These are phyloP conservation scores for Gaeumannomyces sp. DNA, from an alignment of 2,329 filamentous ascomycete species.

Conservation along the genomic window DNA sequence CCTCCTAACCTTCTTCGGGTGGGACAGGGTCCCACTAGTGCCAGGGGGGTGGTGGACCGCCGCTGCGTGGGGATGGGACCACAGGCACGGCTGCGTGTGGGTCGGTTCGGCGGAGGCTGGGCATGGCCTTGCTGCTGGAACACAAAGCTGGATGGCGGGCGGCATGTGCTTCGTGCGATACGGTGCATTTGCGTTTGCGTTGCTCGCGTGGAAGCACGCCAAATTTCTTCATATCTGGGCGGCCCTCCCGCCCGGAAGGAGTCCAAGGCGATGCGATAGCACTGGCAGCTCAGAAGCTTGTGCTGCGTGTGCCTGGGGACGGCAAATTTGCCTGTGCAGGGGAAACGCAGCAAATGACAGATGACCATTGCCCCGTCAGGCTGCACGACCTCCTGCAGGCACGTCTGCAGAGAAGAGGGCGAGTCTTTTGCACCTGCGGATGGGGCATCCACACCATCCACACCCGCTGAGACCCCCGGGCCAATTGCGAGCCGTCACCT, in stretches of 20 bases:
- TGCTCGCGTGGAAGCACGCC: neutral
- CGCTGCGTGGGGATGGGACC: neutral
- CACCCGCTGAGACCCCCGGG: neutral
- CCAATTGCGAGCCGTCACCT: neutral
- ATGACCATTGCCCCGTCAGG: neutral
- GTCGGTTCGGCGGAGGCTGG: neutral
- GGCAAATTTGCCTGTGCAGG: neutral
- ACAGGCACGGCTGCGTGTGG: neutral
- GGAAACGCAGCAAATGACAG: neutral
- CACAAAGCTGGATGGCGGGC: too few relatives aligned
- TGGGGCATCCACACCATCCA: neutral
- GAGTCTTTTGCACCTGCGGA: neutral
- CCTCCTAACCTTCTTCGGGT: neutral
- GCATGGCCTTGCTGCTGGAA: too few relatives aligned
- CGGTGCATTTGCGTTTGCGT: neutral
- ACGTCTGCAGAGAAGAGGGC: neutral
- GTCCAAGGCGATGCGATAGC: too few relatives aligned
- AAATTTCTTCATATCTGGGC: neutral
- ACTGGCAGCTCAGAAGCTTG: too few relatives aligned
- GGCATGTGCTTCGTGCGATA: neutral
- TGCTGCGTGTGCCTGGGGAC: too few relatives aligned
- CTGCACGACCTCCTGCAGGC: conserved; percentile 1
- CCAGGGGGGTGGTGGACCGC: neutral
- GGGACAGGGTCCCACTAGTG: neutral
- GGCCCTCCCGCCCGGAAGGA: neutral